Evolutionary conservation across 2,329 filamentous ascomycete species (phyloP).

Genomic region (Shiraia sp.): DNA sequence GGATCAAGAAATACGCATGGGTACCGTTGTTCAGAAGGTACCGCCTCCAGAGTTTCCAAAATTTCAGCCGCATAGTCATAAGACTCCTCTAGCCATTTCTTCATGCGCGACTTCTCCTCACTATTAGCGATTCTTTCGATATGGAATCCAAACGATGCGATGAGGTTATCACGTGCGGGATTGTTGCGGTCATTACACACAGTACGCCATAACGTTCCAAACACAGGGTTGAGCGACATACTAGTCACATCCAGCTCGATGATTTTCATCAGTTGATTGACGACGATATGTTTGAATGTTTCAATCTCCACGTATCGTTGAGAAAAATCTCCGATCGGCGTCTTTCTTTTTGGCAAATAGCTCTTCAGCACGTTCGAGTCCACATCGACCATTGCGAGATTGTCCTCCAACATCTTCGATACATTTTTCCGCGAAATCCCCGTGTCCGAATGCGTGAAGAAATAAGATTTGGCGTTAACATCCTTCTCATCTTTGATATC

Average conservation of each 20-base stretch:
- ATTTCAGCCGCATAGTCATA: constrained; percentile 56
- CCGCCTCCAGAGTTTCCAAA: constrained; percentile 39
- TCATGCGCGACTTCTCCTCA: constrained; percentile 47
- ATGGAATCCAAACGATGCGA: constrained; percentile 48
- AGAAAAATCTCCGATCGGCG: constrained; percentile 29
- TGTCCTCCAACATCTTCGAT: constrained; percentile 7
- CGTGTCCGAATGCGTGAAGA: constrained; percentile 18
- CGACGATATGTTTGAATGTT: constrained; percentile 46
- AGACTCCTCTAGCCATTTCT: constrained; percentile 56
- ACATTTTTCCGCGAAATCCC: no score
- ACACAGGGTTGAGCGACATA: constrained; percentile 56
- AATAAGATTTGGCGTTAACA: constrained; percentile 15
- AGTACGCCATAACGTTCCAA: constrained; percentile 55
- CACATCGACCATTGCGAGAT: constrained; percentile 18
- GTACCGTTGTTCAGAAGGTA: constrained; percentile 47
- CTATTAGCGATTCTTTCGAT: constrained; percentile 43
- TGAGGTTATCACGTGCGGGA: constrained; percentile 47
- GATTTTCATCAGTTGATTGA: constrained; percentile 48
- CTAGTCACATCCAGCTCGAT: constrained; percentile 50
- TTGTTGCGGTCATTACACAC: constrained; percentile 54
- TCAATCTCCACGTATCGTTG: constrained; percentile 47
- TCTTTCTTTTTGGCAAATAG: constrained; percentile 43
- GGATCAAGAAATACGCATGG: constrained; percentile 58
- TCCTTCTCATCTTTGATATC: constrained; percentile 22
- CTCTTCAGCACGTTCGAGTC: constrained; percentile 19